Conservation (phyloP, 192 early-diverging fungal genomes). For the Chytriomyces hyalinus region DNA sequence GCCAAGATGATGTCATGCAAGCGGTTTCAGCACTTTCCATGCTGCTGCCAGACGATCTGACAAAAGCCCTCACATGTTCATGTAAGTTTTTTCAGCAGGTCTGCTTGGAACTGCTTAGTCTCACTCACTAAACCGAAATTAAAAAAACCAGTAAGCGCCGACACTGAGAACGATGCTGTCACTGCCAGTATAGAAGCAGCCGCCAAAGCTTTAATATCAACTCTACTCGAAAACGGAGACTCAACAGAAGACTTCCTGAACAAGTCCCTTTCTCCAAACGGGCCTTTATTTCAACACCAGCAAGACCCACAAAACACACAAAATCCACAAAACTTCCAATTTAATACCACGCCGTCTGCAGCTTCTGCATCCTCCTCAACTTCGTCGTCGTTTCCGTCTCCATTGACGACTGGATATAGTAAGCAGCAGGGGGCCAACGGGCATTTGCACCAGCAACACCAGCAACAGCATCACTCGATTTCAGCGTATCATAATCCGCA, state of each 20-base stretch:
- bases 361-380: background rate
- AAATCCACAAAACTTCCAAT: background rate
- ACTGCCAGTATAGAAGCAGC: constrained; percentile 30
- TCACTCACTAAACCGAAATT: background rate
- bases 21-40: constrained; percentile 40
- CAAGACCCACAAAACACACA: background rate
- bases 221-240: constrained; percentile 14
- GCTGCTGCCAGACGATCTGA: constrained; percentile 31
- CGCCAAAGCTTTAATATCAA: constrained; percentile 26
- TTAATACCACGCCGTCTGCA: constrained; percentile 1
- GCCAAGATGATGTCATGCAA: constrained; percentile 30
- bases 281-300: background rate
- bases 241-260: background rate
- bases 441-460: too few species aligned
- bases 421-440: too few species aligned
- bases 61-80: constrained; percentile 27
- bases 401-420: background rate
- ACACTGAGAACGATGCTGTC: constrained; percentile 6
- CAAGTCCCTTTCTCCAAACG: background rate
- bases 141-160: background rate
- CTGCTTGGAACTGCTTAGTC: background rate
- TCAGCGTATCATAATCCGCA: too few species aligned
- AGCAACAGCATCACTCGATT: too few species aligned
- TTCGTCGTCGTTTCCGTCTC: background rate
- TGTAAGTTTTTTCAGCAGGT: background rate